These are phyloP conservation scores for Paspalum vaginatum DNA, from an alignment of 176 grass and related monocot genomes.

Conservation along the genomic window DNA sequence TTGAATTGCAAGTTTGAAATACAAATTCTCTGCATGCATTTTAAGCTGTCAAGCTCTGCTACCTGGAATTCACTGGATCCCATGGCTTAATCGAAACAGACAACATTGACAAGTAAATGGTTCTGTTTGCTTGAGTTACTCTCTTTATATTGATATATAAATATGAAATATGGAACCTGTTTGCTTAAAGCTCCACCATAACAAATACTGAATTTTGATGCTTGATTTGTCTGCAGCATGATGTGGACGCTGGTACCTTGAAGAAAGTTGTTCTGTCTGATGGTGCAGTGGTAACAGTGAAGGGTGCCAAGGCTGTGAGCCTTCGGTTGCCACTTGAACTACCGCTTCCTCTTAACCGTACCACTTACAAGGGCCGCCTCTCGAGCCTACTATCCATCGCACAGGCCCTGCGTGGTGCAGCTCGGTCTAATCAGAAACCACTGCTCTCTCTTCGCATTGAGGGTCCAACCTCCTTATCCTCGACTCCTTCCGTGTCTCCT, in stretches of 20 bases:
- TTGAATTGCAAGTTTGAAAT: background rate
- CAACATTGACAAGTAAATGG: background rate
- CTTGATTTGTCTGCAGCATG: constrained; percentile 61
- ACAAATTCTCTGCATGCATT: background rate
- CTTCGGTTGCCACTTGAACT: constrained; percentile 74
- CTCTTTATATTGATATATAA: background rate
- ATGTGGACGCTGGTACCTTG: constrained; percentile 85
- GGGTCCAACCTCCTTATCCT: constrained; percentile 70
- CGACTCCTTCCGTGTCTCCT: constrained; percentile 67
- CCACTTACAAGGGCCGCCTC: constrained; percentile 52
- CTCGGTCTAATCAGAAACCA: constrained; percentile 61
- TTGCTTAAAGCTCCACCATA: background rate
- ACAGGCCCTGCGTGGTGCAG: constrained; percentile 60
- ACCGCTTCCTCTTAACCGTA: constrained; percentile 82
- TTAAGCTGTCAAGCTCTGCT: background rate
- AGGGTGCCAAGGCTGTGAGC: constrained; percentile 81
- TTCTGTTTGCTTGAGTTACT: background rate
- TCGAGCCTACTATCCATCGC: constrained; percentile 72
- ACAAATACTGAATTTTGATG: background rate
- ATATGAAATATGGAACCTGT: background rate
- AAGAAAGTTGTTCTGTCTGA: constrained; percentile 95
- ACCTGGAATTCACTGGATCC: background rate
- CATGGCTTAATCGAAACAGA: background rate
- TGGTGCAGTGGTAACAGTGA: constrained; percentile 85
- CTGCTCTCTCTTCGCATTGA: constrained; percentile 82